phyloP scores from a whole-genome alignment of 441 rosid genomes.

The Monsonia emarginata region DNA sequence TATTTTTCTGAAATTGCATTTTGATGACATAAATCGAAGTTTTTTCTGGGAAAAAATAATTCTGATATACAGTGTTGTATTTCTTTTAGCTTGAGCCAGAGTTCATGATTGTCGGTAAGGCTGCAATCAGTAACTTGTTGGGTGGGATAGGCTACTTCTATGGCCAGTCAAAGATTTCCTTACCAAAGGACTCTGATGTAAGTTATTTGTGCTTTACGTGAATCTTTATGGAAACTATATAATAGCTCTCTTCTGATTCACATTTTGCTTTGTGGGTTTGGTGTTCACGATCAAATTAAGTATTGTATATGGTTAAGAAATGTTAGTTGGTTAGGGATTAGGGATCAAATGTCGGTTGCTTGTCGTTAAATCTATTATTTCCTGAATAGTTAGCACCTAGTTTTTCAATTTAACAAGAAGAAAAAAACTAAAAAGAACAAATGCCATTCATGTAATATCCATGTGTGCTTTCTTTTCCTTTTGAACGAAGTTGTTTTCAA shows the following conservation, averaged over 20 bases:
- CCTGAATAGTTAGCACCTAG: background rate
- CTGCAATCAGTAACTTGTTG: conserved; percentile 80
- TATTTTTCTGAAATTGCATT: conserved; percentile 12
- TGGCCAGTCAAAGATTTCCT: conserved; percentile 74
- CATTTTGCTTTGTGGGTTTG: background rate
- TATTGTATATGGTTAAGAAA: background rate
- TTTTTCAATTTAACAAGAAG: background rate
- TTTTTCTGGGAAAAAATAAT: background rate
- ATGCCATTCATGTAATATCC: background rate
- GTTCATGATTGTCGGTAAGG: conserved; percentile 62
- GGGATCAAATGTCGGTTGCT: background rate
- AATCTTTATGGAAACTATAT: background rate
- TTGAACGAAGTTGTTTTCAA: background rate
- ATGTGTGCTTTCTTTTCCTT: background rate
- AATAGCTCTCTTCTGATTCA: conserved; percentile 8
- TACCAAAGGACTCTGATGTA: conserved; percentile 49
- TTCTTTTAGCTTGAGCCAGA: conserved; percentile 58
- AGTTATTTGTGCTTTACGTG: conserved; percentile 24
- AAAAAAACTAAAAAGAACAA: too few relatives aligned
- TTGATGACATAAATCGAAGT: background rate
- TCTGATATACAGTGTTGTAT: conserved; percentile 10
- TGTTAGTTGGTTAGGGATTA: background rate
- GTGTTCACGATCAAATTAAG: background rate
- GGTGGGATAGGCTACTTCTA: conserved; percentile 95
- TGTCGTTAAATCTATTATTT: background rate